Base-by-base conservation (phyloP, 2,329 filamentous ascomycete genomes). In the Fusarium penzigii region DNA sequence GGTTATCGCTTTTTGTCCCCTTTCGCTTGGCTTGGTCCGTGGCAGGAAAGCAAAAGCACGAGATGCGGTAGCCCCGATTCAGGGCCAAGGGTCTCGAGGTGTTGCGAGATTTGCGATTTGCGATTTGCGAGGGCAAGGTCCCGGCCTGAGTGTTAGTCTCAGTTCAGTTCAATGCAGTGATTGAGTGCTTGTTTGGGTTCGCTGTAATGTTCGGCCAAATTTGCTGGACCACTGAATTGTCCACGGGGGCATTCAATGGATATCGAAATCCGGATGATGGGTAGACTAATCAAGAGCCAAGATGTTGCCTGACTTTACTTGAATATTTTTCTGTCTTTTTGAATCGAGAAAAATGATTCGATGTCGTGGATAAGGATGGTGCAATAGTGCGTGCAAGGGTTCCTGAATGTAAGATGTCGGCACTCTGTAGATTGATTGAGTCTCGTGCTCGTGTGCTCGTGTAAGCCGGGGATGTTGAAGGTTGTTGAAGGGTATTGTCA, bases 51-150 rank as follows among this genome's bases (percentile, higher is more conserved):
- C 20, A 39, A 39, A 40, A n/a, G 46, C 40, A 46, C 44, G 29
- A 32, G 45, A 14, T 59, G 59, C 59, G 61, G 61, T 52, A 57
- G 40, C 59, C 55, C 53, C 53, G 53, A 64, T 42, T 49, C 41
- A 42, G 46, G 55, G 49, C 50, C 56, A 52, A 45, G 42, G 36
- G 32, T 45, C 39, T 51, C 39, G 49, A 51, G 49, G 53, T 57
- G 50, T 47, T 60, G 41, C 44, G 41, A 49, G 40, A 48, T 58
- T 51, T 44, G 42, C 51, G 39, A 40, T 44, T 41, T 52, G 47
- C 34, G 46, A 12, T 39, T 40, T 49, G 47, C 41, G 34, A 42
- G 39, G 25, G 45, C 40, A 32, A 32, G 11, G 29, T 32, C 29
- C 29, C 11, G 7, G 11, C 29, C 7, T 11, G 29, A 7, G 29